Percentiles rank a stretch among this genome's conserved stretches.
Conservation (phyloP, 2,329 filamentous ascomycete species). For the Colletotrichum orchidophilum region DNA sequence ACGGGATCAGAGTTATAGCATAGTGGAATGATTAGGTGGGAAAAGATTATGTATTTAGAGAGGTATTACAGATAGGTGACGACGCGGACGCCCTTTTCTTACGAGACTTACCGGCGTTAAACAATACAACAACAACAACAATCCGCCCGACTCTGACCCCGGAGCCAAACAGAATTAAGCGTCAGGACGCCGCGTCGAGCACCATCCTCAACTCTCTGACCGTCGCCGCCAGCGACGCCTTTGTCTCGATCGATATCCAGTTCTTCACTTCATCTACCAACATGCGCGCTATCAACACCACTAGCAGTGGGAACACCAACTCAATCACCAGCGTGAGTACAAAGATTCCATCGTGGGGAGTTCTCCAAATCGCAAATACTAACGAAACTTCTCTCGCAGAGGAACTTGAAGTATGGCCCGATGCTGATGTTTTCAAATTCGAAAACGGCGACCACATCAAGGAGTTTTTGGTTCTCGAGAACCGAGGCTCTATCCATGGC, state of each 20-base stretch:
- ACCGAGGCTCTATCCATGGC: neutral
- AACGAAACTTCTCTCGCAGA: neutral
- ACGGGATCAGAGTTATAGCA: no score
- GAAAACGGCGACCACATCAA: constrained; percentile 8
- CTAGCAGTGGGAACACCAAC: constrained; percentile 5
- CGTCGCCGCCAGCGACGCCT: neutral
- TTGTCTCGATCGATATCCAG: constrained; percentile 20
- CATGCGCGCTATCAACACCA: constrained; percentile 18
- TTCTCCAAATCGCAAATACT: neutral
- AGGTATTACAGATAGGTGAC: no score
- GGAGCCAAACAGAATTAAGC: constrained; percentile 1
- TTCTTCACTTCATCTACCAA: constrained; percentile 17
- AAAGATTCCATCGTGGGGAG: no score
- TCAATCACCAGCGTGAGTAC: constrained; percentile 9
- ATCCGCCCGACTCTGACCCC: neutral
- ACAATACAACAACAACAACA: no score
- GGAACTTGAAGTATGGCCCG: neutral
- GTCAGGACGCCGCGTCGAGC: neutral
- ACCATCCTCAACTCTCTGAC: neutral
- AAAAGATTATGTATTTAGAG: no score
- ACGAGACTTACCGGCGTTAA: no score
- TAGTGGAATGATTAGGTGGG: no score
- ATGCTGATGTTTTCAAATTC: constrained; percentile 15
- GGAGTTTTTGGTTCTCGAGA: constrained; percentile 9
- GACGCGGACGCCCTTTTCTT: no score